Evolutionary conservation across 176 grass and related monocot species (phyloP).

Genomic region (Echinochloa phyllopogon): DNA sequence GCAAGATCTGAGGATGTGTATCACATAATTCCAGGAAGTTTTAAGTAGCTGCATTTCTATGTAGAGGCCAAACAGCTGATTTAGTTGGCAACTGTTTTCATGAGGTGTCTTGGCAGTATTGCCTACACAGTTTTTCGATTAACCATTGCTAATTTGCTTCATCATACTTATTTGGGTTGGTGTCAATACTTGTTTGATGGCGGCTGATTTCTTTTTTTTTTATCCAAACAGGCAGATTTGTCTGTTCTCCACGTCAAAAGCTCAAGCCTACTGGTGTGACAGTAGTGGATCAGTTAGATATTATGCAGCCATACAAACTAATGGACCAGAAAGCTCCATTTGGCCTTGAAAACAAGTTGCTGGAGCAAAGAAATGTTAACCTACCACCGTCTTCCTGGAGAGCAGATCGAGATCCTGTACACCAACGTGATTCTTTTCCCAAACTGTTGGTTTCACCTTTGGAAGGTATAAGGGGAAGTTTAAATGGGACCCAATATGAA

Average conservation of each 20-base stretch:
- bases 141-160: constrained; percentile 30
- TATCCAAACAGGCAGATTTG: constrained; percentile 42
- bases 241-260: constrained; percentile 57
- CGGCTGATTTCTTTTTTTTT: constrained; percentile 41
- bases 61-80: constrained; percentile 29
- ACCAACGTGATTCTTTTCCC: constrained; percentile 44
- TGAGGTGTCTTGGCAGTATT: constrained; percentile 17
- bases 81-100: constrained; percentile 34
- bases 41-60: constrained; percentile 40
- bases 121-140: constrained; percentile 26
- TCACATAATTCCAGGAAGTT: constrained; percentile 27
- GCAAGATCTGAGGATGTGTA: constrained; percentile 19
- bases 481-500: constrained; percentile 57
- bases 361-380: constrained; percentile 46
- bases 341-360: constrained; percentile 52
- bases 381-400: constrained; percentile 48
- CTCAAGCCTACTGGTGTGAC: constrained; percentile 43
- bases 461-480: constrained; percentile 50
- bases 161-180: constrained; percentile 4
- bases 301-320: constrained; percentile 36
- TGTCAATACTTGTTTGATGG: background rate
- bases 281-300: constrained; percentile 43
- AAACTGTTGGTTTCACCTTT: constrained; percentile 50
- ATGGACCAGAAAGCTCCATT: constrained; percentile 70
- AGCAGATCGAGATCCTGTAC: constrained; percentile 47